Conservation (phyloP, 768 basidiomycete genomes). For the Psilocybe cyanescens region DNA sequence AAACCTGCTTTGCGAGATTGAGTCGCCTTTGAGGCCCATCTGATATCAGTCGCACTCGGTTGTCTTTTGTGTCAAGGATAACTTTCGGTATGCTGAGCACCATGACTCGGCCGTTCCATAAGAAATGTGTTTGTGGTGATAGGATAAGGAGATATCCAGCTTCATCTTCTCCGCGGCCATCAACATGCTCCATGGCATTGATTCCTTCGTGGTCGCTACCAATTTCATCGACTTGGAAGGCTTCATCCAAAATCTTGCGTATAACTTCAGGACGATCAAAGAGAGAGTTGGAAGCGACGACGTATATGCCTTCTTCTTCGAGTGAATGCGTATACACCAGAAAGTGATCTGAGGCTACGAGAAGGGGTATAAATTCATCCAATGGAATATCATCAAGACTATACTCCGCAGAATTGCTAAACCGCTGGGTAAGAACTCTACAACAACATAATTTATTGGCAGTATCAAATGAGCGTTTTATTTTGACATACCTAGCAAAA, state of each 20-base stretch:
- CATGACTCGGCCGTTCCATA: conserved; percentile 91
- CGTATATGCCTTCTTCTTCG: conserved; percentile 91
- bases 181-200: conserved; percentile 38
- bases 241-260: conserved; percentile 78
- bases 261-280: conserved; percentile 79
- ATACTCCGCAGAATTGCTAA: conserved; percentile 94
- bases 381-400: conserved; percentile 73
- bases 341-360: conserved; percentile 88
- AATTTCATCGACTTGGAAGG: conserved; percentile 78
- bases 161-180: conserved; percentile 53
- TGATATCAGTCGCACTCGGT: conserved; percentile 89
- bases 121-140: conserved; percentile 83
- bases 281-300: conserved; percentile 80
- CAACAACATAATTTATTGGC: conserved; percentile 11
- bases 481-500: conserved; percentile 74
- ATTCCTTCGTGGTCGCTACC: conserved; percentile 55
- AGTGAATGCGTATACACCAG: conserved; percentile 89
- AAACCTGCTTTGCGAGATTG: conserved; percentile 74
- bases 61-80: conserved; percentile 84
- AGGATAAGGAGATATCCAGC: conserved; percentile 82
- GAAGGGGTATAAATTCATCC: conserved; percentile 76
- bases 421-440: conserved; percentile 79
- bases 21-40: conserved; percentile 86
- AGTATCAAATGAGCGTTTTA: neutral
- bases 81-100: conserved; percentile 75